Evolutionary conservation across 2,329 filamentous ascomycete species (phyloP).

Genomic region (Teratosphaeriaceae sp.): DNA sequence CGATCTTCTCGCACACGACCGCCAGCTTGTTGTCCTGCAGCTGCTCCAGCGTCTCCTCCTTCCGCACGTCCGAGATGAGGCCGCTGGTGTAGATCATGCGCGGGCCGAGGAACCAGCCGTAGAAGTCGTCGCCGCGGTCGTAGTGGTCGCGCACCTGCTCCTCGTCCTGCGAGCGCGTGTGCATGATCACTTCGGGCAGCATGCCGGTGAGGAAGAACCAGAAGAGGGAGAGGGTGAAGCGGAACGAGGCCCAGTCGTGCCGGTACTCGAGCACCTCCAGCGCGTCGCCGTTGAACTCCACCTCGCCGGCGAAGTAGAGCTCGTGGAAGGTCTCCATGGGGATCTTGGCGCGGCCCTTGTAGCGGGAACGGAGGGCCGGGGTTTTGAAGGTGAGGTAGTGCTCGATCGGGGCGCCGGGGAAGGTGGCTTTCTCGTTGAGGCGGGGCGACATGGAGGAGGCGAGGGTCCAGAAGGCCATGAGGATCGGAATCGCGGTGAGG

Average conservation of each 20-base stretch:
- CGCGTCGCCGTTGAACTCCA: slow-evolving; percentile 90
- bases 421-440: slow-evolving; percentile 85
- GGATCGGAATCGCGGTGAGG: slow-evolving; percentile 70
- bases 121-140: slow-evolving; percentile 96
- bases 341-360: slow-evolving; percentile 72
- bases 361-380: slow-evolving; percentile 55
- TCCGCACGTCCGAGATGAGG: slow-evolving; percentile 79
- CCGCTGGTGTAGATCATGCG: slow-evolving; percentile 99
- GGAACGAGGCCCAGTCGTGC: slow-evolving; percentile 95
- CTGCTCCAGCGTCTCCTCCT: slow-evolving; percentile 87
- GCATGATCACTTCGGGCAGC: slow-evolving; percentile 85
- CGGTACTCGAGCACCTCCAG: slow-evolving; percentile 88
- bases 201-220: slow-evolving; percentile 83
- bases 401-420: slow-evolving; percentile 81
- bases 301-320: slow-evolving; percentile 93
- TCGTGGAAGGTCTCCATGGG: slow-evolving; percentile 93
- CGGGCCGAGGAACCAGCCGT: slow-evolving; percentile 95
- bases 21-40: slow-evolving; percentile 97
- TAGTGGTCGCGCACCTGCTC: slow-evolving; percentile 98
- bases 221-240: slow-evolving; percentile 79
- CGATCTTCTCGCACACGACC: slow-evolving; percentile 93
- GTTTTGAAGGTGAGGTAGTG: slow-evolving; percentile 81
- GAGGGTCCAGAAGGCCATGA: slow-evolving; percentile 74
- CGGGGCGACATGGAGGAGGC: slow-evolving; percentile 76
- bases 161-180: slow-evolving; percentile 90